A percentile compares a stretch with the other conserved stretches of the same genome.
phyloP scores from a whole-genome alignment of 352 stramenopile genomes.

The Thalassiosira delicatula region DNA sequence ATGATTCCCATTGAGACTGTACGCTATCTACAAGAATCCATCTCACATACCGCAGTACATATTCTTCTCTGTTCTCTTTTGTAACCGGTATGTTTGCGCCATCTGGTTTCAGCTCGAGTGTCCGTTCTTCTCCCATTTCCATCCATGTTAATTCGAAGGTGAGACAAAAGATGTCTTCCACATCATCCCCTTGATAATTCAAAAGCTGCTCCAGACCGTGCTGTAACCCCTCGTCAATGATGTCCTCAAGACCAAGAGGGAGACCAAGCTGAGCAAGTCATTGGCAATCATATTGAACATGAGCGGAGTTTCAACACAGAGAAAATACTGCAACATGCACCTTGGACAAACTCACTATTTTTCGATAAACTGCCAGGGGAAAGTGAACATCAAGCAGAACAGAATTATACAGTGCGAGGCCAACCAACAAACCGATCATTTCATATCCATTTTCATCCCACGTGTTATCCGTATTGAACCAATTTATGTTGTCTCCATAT shows the following conservation, averaged over 20 bases:
- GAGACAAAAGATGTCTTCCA: slow-evolving; percentile 87
- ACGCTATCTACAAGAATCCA: slow-evolving; percentile 93
- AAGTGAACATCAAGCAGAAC: slow-evolving; percentile 88
- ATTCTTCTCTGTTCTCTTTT: slow-evolving; percentile 93
- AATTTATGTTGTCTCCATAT: too few relatives aligned
- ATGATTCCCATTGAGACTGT: slow-evolving; percentile 88
- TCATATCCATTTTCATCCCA: too few relatives aligned
- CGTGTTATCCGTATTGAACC: too few relatives aligned
- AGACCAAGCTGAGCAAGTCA: slow-evolving; percentile 63
- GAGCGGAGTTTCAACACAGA: too few relatives aligned
- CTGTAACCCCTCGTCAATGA: slow-evolving; percentile 84
- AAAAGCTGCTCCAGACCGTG: slow-evolving; percentile 84
- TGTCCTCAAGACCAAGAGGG: slow-evolving; percentile 81
- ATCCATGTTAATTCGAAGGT: slow-evolving; percentile 83
- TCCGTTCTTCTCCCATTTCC: slow-evolving; percentile 67
- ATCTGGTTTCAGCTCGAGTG: slow-evolving; percentile 90
- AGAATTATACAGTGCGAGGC: too few relatives aligned
- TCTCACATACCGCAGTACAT: slow-evolving; percentile 92
- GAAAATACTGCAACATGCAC: slow-evolving; percentile 6
- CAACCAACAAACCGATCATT: too few relatives aligned
- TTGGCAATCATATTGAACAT: too few relatives aligned
- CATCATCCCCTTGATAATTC: slow-evolving; percentile 84
- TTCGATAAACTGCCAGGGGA: slow-evolving; percentile 86
- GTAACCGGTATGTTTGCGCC: slow-evolving; percentile 92
- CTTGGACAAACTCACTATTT: slow-evolving; percentile 76